Base-by-base conservation (phyloP, 768 basidiomycete genomes). In the Cystobasidium tubakii region DNA sequence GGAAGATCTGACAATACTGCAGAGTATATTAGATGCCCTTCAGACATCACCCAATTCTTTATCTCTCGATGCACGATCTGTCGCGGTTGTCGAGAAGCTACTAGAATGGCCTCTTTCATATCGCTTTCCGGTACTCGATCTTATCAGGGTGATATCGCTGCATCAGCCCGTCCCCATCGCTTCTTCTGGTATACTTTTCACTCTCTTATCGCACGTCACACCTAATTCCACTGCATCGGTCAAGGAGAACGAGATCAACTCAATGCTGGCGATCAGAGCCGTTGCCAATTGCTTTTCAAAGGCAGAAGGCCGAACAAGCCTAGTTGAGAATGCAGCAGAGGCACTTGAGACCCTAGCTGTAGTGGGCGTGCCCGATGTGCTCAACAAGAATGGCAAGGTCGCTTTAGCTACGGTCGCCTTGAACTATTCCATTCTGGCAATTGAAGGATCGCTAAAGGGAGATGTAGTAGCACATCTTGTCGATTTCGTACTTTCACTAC, bases 231-330 rank as follows among this genome's bases (percentile, higher is more conserved):
- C 53, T 2, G 71, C 88, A 0, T 80, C 89, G 42, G 80, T 84
- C 1, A 96, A 92, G 81, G 81, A 87, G 7, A 84, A 88, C 72
- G 93, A 96, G 80, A 95, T 89, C 21, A 97, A 97, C 79, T 84
- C 88, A 0, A 83, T 95, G 74, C 84, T 99, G 29, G 83, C 89
- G 1, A 83, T 96, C 62, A 86, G 94, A 39, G 88, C 87, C 0
- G 77, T 96, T 42, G 87, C 90, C 31, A 99, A 99, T 81, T 82
- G 85, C 39, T 88, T 93, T 79, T 86, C 33, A 17, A 74, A 70
- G 13, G 36, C 75, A n/a, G 62, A 55, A 13, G 79, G 77, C 4
- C 76, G 75, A 46, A 65, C 72, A 42, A 69, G 71, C 44, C 55
- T 77, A 65, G 71, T 70, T 62, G 71, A 80, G 7, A 73, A 78